Conservation (phyloP, 1,284 basidiomycete species). For the Trametes pubescens region DNA sequence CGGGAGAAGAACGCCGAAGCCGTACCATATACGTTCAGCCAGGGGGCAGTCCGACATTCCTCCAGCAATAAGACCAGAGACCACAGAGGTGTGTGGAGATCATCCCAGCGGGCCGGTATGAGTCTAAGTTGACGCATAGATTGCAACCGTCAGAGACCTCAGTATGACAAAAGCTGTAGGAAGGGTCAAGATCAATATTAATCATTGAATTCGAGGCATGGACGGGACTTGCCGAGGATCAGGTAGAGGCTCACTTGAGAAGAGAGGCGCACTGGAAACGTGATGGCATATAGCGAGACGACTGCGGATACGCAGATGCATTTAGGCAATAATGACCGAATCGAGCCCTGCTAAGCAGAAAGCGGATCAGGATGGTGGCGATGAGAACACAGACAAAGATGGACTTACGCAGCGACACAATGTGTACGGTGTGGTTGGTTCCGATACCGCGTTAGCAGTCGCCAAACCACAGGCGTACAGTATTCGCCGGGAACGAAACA, state of each 20-base stretch:
- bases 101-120: background rate
- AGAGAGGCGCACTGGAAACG: slow-evolving; percentile 9
- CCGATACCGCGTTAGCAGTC: background rate
- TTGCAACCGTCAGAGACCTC: background rate
- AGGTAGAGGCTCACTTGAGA: slow-evolving; percentile 20
- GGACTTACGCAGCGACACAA: slow-evolving; percentile 7
- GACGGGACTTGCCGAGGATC: slow-evolving; percentile 3
- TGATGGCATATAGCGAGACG: background rate
- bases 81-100: too few species aligned
- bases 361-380: slow-evolving; percentile 21
- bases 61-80: too few species aligned
- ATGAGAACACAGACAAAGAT: slow-evolving; percentile 11
- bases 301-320: slow-evolving; percentile 7
- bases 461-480: background rate
- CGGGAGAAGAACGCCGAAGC: background rate
- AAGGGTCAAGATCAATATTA: slow-evolving; percentile 6
- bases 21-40: background rate
- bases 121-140: background rate
- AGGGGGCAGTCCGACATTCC: too few species aligned
- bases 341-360: background rate
- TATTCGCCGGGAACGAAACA: background rate
- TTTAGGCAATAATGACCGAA: slow-evolving; percentile 13
- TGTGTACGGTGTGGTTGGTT: background rate
- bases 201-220: slow-evolving; percentile 1
- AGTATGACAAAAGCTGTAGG: background rate